Base-by-base conservation (phyloP, 2,329 filamentous ascomycete species). In the Beauveria medogensis region DNA sequence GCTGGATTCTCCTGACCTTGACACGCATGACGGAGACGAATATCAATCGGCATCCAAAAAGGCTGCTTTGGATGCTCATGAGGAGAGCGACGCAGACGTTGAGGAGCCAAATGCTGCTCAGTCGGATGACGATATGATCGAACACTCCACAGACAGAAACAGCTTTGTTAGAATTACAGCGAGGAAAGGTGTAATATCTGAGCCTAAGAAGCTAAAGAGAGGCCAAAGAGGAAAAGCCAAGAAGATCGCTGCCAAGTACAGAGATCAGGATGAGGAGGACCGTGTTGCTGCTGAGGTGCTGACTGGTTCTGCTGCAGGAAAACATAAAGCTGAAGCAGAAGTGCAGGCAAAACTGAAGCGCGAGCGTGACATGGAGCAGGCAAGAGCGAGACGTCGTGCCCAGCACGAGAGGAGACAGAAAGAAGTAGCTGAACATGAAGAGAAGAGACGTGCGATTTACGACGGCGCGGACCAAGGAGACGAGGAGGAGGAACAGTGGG, bases 231-330 rank as follows among this genome's bases (percentile, higher is more conserved):
- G 82, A 63, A 96, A 96, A 71, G 86, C 87, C 48, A 96, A 95
- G 78, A 96, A 94, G 73, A 86, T 91, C 2, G 91, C 91, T 3
- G 79, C 84, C 62, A 97, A 96, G 72, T 99, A 99, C 75, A 93
- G 89, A 51, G 80, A 95, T 67, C 94, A 97, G 78, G 93, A 97
- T 67, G 92, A 96, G 60, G 93, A 96, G 73, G 94, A 99, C 69
- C 90, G 92, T 14, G 84, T 83, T 7, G 83, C 92, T 0, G 91
- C 92, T 37, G 89, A 97, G 74, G 82, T 86, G 26, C 81, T 97
- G n/a, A 85, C 96, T n/a, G 94, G 94, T 44, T 87, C 90, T 2
- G 78, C 82, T 62, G 81, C 82, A 0, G 87, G 87, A 1, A 82
- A 83, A 43, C 82, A 89, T 67, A 86, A 86, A 64, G 84, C 83